Base-by-base conservation (phyloP, 1,139 yeast genomes). In the Pichia sp. region DNA sequence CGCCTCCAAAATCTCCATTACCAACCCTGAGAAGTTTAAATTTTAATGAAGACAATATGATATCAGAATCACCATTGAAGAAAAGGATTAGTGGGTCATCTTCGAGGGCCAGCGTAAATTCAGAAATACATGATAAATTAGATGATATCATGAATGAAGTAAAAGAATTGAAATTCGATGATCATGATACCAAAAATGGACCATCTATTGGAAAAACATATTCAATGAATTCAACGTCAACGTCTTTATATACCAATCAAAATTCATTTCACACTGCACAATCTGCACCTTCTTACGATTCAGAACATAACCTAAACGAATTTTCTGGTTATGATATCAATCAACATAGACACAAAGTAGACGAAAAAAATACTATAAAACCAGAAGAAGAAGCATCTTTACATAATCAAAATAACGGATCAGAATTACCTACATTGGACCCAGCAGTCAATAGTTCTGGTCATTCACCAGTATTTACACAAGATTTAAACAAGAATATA, bases 91-190 rank as follows among this genome's bases (percentile, higher is more conserved):
- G 34, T n/a, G 38, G 44, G 37, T 18, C 39, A 8, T 22, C 34
- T 15, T 46, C 52, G 3, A 27, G 40, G 5, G 48, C 49, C 20
- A 43, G 44, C 7, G 40, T 49, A 4, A 46, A 50, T 26, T 46
- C 50, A 8, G 30, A 26, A 9, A 32, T 53, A 7, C 48, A 52
- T 25, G 59, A 54, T 1, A 56, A 58, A 41, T 53, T 63, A 26
- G 64, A 62, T 45, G 59, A 60, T 39, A 55, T 63, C 3, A 63
- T 63, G 63, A 59, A 55, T 42, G 63, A 63, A 43, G 61, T 60
- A 37, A 63, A 61, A 42, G 57, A 56, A 42, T 43, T 62, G 15
- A 53, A 52, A 26, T 29, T 55, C n/a, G 56, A 53, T 38, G 47
- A 48, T 15, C 44, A 44, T 12, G 4, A 30, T 11, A 8, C 15